Conservation (phyloP, 495 filamentous ascomycete species). For the Aspergillus saccharolyticus region DNA sequence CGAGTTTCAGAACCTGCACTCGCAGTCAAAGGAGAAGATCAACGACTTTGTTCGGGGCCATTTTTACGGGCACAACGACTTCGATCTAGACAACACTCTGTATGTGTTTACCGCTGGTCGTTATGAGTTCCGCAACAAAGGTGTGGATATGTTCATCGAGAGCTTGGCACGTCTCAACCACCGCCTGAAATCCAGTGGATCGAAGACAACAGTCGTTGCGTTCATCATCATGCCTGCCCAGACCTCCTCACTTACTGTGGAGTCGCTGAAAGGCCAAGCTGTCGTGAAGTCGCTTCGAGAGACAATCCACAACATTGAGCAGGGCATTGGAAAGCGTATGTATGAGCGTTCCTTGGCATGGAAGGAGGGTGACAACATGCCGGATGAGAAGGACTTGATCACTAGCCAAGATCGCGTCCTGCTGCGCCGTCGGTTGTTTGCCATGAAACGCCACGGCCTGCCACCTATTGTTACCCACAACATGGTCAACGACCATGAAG, state of each 20-base stretch:
- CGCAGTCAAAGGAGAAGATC: conserved; percentile 94
- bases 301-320: conserved; percentile 84
- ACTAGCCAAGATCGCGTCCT: conserved; percentile 89
- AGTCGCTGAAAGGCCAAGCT: conserved; percentile 93
- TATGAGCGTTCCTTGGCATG: conserved; percentile 90
- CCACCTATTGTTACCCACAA: conserved; percentile 99
- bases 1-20: conserved; percentile 98
- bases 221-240: conserved; percentile 99
- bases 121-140: conserved; percentile 97
- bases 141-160: conserved; percentile 99
- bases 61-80: conserved; percentile 98
- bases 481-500: conserved; percentile 90
- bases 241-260: conserved; percentile 92
- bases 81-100: conserved; percentile 93
- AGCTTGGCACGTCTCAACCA: conserved; percentile 92
- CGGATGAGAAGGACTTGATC: conserved; percentile 93
- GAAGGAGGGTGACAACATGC: conserved; percentile 89
- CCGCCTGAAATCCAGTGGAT: conserved; percentile 74
- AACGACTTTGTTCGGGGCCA: conserved; percentile 97
- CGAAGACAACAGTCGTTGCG: conserved; percentile 93
- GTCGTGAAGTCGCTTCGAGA: conserved; percentile 94
- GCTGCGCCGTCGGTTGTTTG: conserved; percentile 84
- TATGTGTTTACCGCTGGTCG: conserved; percentile 96
- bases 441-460: conserved; percentile 85
- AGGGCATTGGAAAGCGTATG: conserved; percentile 83